phyloP scores from a whole-genome alignment of 345 rosid species.

The Triadica sebifera region DNA sequence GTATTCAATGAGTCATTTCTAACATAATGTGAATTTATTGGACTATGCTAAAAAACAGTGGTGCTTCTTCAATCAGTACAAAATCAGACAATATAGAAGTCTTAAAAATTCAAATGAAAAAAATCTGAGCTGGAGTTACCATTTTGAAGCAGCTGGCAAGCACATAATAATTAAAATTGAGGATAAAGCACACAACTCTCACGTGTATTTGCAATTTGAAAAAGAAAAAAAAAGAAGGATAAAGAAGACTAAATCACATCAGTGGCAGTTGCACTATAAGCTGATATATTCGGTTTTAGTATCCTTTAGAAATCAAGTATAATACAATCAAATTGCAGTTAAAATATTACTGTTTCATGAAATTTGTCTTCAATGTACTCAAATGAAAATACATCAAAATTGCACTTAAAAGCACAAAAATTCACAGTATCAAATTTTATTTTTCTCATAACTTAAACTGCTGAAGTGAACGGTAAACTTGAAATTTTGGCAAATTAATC shows the following conservation, averaged over 20 bases:
- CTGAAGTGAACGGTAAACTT: not conserved
- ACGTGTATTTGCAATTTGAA: not conserved
- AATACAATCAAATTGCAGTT: not conserved
- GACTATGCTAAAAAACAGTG: not conserved
- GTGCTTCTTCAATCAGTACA: not conserved
- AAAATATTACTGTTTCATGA: not conserved
- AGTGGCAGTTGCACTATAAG: not conserved
- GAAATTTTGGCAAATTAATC: not conserved
- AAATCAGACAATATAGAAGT: not conserved
- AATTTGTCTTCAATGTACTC: not conserved
- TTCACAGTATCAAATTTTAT: not conserved
- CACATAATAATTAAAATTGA: not conserved
- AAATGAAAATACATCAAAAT: not conserved
- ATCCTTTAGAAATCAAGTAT: not conserved
- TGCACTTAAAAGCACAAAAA: not conserved
- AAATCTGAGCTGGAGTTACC: not conserved
- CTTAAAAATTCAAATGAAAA: not conserved
- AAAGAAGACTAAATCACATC: not conserved
- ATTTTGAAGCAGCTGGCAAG: not conserved
- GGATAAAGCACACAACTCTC: not conserved
- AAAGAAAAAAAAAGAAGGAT: not conserved
- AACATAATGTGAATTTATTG: too few relatives aligned
- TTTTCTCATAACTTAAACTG: not conserved
- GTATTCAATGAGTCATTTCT: not conserved
- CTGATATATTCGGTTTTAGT: not conserved